phyloP scores from a whole-genome alignment of 2,329 filamentous ascomycete species.

The Dactylellina sp. region DNA sequence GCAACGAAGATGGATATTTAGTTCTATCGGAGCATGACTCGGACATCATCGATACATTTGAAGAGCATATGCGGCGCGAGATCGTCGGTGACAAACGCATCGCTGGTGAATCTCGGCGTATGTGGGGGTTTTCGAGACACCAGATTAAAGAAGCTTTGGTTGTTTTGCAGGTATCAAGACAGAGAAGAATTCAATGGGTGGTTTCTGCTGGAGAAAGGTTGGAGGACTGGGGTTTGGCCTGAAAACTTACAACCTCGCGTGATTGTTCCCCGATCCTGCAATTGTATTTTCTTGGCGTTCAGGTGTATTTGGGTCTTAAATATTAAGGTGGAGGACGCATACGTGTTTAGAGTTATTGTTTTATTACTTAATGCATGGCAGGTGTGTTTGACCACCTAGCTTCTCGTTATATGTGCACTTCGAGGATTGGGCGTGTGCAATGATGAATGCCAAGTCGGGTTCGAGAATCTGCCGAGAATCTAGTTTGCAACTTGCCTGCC shows the following conservation, averaged over 20 bases:
- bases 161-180: slow-evolving; percentile 45
- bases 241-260: background rate
- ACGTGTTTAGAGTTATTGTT: background rate
- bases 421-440: background rate
- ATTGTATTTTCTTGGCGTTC: slow-evolving; percentile 8
- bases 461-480: slow-evolving; percentile 16
- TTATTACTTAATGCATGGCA: background rate
- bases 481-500: background rate
- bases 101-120: slow-evolving; percentile 45
- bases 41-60: slow-evolving; percentile 38
- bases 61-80: slow-evolving; percentile 46
- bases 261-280: background rate
- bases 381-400: background rate
- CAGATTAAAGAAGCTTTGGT: slow-evolving; percentile 52
- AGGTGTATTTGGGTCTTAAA: slow-evolving; percentile 1
- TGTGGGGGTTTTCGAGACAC: slow-evolving; percentile 53
- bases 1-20: slow-evolving; percentile 27
- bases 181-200: slow-evolving; percentile 48
- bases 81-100: slow-evolving; percentile 42
- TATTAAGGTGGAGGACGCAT: background rate
- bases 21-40: slow-evolving; percentile 46
- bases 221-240: slow-evolving; percentile 53
- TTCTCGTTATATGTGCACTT: slow-evolving; percentile 5
- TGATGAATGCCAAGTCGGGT: slow-evolving; percentile 25
- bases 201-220: slow-evolving; percentile 44